Percentiles rank a stretch among this genome's conserved stretches.
These are phyloP conservation scores for Aspergillus tamarii DNA, from an alignment of 2,329 filamentous ascomycete species.

Conservation along the genomic window DNA sequence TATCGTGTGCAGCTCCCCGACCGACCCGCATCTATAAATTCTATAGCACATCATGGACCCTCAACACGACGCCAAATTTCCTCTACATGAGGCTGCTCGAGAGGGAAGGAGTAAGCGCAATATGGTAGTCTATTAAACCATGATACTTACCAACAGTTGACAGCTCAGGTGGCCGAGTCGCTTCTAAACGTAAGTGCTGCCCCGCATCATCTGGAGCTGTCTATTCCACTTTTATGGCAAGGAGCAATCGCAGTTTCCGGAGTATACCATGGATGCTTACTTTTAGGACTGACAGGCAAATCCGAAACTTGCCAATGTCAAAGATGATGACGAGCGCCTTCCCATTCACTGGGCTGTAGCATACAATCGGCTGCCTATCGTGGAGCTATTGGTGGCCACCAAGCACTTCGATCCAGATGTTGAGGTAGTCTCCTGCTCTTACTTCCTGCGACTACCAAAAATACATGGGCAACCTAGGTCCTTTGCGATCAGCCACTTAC, in stretches of 20 bases:
- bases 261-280: background rate
- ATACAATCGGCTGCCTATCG: constrained; percentile 76
- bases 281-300: constrained; percentile 61
- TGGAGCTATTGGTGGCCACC: constrained; percentile 69
- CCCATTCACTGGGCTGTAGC: constrained; percentile 94
- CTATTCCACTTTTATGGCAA: background rate
- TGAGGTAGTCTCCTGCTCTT: constrained; percentile 55
- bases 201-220: constrained; percentile 26
- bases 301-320: constrained; percentile 71
- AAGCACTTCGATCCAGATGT: constrained; percentile 82
- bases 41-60: constrained; percentile 38
- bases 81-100: constrained; percentile 83
- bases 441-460: background rate
- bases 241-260: background rate
- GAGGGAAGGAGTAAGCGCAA: constrained; percentile 73
- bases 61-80: constrained; percentile 65
- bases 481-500: background rate
- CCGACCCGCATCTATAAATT: constrained; percentile 11
- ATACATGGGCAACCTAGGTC: background rate
- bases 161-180: constrained; percentile 73
- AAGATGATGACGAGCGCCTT: constrained; percentile 84
- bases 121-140: constrained; percentile 4
- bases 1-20: constrained; percentile 18
- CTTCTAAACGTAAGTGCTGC: constrained; percentile 64
- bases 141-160: constrained; percentile 24